Evolutionary conservation across 305 asterid species (phyloP).

Genomic region (Vinca major): DNA sequence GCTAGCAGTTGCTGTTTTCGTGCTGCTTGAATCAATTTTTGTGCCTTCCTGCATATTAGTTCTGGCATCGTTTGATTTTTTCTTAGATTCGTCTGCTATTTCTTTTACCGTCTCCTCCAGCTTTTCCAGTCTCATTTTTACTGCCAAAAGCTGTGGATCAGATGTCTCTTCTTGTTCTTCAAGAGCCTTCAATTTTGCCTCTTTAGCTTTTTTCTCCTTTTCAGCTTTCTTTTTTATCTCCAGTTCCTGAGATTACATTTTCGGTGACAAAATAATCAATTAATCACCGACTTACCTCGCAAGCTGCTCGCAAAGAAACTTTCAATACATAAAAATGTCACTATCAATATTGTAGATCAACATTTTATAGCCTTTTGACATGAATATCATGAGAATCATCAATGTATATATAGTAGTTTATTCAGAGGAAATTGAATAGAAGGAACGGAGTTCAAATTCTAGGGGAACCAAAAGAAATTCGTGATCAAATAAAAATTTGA

Average conservation of each 20-base stretch:
- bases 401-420: neutral
- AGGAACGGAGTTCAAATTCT: too few species aligned
- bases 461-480: too few species aligned
- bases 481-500: too few species aligned
- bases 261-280: conserved; percentile 12
- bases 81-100: conserved; percentile 46
- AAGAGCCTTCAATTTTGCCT: conserved; percentile 59
- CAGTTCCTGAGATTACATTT: conserved; percentile 36
- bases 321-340: neutral
- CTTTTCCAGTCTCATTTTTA: conserved; percentile 68
- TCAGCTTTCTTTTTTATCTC: conserved; percentile 74
- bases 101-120: conserved; percentile 61
- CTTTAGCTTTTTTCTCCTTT: conserved; percentile 76
- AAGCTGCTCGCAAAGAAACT: neutral
- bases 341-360: neutral
- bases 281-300: conserved; percentile 6
- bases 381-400: neutral
- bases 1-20: neutral
- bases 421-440: too few species aligned
- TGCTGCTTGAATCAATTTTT: neutral
- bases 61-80: conserved; percentile 21
- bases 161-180: conserved; percentile 44
- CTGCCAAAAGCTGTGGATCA: conserved; percentile 57
- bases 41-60: conserved; percentile 1
- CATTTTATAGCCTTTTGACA: neutral